Base-by-base conservation (phyloP, 352 stramenopile species). In the Lagenidium giganteum region DNA sequence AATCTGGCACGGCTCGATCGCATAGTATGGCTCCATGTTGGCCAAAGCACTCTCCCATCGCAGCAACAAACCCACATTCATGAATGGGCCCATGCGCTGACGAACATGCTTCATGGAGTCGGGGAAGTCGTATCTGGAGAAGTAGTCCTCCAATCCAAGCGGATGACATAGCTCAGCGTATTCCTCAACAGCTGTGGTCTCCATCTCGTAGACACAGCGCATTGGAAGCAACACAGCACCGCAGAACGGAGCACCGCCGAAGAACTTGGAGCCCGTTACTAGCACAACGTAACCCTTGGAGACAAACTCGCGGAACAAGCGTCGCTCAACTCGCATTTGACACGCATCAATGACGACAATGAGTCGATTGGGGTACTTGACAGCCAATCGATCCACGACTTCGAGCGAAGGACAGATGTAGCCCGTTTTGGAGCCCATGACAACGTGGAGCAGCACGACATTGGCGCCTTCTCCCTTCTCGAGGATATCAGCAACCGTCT, bases 251-350 rank as follows among this genome's bases (percentile, higher is more conserved):
- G 79, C 82, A 6, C 81, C 85, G 13, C 67, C 81, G 39, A 89
- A 95, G 53, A 93, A 95, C 58, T 95, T 95, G 34, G 81, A 94
- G 22, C 81, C 83, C 3, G 85, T 95, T 17, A 88, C 65, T 12
- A 95, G 63, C 24, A 78, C 80, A 3, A 95, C 43, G 35, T 82
- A 94, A 3, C 79, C 77, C 16, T 71, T 75, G 16, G 48, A 35
- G 3, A 53, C 46, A 51, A 90, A 94, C 53, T 83, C 64, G 40
- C 66, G 64, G 46, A 92, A 83, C 13, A 74, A 43, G 6, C 48
- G 56, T 42, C 63, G 59, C 27, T 91, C 68, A 13, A 90, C 54
- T 3, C 85, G 80, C 67, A 95, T 87, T 30, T 95, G 85, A 27
- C 85, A 95, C 37, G 85, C 83, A 33, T 95, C 85, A 17, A 95